Conservation (phyloP, 495 filamentous ascomycete species). For the Penicillium pancosmium region DNA sequence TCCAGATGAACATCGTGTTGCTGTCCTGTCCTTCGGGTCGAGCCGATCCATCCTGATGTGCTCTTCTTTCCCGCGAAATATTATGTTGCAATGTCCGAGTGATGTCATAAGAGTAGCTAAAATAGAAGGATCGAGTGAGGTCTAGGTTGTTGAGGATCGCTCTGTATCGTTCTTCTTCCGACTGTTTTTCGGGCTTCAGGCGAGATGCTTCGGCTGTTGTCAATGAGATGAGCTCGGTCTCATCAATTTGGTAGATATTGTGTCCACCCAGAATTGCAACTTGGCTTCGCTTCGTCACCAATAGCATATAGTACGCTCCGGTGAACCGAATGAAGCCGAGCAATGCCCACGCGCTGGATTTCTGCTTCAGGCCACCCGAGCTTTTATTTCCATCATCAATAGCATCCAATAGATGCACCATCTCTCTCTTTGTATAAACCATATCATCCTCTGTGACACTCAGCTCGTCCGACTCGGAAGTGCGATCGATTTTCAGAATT, state of each 20-base stretch:
- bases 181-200: constrained; percentile 76
- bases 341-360: constrained; percentile 90
- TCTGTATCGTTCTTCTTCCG: constrained; percentile 88
- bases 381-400: constrained; percentile 95
- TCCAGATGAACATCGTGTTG: constrained; percentile 98
- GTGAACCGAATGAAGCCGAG: constrained; percentile 96
- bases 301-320: constrained; percentile 94
- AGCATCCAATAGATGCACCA: constrained; percentile 86
- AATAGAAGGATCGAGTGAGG: constrained; percentile 89
- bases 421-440: constrained; percentile 89
- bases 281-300: constrained; percentile 94
- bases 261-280: constrained; percentile 96
- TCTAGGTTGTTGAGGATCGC: constrained; percentile 89
- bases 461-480: constrained; percentile 76
- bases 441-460: constrained; percentile 91
- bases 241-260: constrained; percentile 93
- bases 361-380: constrained; percentile 87
- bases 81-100: constrained; percentile 92
- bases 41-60: constrained; percentile 62
- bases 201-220: constrained; percentile 64
- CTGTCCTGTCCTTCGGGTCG: constrained; percentile 64
- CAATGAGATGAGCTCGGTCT: constrained; percentile 89
- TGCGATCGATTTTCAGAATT: constrained; percentile 93
- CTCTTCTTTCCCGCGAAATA: constrained; percentile 77
- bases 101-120: constrained; percentile 97